These are phyloP conservation scores for Colletotrichum lini DNA, from an alignment of 2,329 filamentous ascomycete genomes.

Conservation along the genomic window DNA sequence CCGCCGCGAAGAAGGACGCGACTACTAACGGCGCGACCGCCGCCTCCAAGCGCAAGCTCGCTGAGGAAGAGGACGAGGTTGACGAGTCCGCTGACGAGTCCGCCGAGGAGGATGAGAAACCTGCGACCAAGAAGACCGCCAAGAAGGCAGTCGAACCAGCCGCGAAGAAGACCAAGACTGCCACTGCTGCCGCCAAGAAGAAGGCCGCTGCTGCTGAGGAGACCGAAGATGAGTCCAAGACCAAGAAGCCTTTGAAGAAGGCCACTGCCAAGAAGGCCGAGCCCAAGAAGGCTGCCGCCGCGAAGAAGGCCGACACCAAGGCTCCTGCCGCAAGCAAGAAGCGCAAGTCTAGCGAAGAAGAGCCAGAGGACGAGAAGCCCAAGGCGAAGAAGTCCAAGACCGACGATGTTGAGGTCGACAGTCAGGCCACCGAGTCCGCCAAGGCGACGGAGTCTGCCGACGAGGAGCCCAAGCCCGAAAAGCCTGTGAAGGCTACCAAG, in stretches of 20 bases:
- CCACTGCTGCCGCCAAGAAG: slow-evolving; percentile 38
- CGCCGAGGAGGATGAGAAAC: slow-evolving; percentile 22
- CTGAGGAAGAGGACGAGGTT: slow-evolving; percentile 16
- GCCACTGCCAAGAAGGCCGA: slow-evolving; percentile 20
- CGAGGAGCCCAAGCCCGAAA: slow-evolving; percentile 32
- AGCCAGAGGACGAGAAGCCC: slow-evolving; percentile 42
- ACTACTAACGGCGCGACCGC: slow-evolving; percentile 46
- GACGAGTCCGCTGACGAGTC: slow-evolving; percentile 21
- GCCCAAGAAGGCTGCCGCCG: slow-evolving; percentile 63
- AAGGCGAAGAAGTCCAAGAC: slow-evolving; percentile 44
- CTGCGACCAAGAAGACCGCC: slow-evolving; percentile 43
- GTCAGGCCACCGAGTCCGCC: slow-evolving; percentile 39
- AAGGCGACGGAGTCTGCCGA: slow-evolving; percentile 32
- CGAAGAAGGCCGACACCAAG: slow-evolving; percentile 52
- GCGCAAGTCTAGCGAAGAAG: slow-evolving; percentile 41
- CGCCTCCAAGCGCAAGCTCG: slow-evolving; percentile 41
- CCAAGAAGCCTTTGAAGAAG: slow-evolving; percentile 62
- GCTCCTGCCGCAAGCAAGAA: slow-evolving; percentile 41
- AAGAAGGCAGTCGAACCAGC: slow-evolving; percentile 52
- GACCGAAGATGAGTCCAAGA: slow-evolving; percentile 43
- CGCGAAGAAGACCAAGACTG: slow-evolving; percentile 37
- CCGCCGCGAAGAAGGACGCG: slow-evolving; percentile 46
- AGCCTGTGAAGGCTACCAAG: slow-evolving; percentile 42
- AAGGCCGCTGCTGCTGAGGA: slow-evolving; percentile 66
- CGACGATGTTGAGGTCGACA: slow-evolving; percentile 35